Conservation (phyloP, 495 filamentous ascomycete species). For the Annulohypoxylon nitens region DNA sequence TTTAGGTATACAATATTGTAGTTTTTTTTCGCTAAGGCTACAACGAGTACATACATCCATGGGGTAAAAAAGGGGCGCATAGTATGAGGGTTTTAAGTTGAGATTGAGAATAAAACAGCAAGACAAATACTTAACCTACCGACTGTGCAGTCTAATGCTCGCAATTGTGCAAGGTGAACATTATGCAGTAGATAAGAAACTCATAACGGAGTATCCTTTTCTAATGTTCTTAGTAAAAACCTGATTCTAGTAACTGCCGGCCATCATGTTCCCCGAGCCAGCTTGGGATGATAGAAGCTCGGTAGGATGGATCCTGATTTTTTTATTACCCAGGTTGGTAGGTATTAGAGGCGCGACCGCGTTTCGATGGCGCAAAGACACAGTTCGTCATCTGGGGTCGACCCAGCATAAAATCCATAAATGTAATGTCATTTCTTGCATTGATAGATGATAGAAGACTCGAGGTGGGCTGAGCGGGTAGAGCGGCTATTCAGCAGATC, state of each 20-base stretch:
- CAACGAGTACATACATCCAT: conserved; percentile 8
- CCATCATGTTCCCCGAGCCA: conserved; percentile 16
- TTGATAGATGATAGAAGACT: conserved; percentile 24
- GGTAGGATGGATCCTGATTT: conserved; percentile 33
- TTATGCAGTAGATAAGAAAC: conserved; percentile 29
- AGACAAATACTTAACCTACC: neutral
- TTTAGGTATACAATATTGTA: conserved; percentile 7
- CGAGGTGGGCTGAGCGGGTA: conserved; percentile 37
- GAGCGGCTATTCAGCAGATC: conserved; percentile 37
- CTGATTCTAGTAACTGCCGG: conserved; percentile 33
- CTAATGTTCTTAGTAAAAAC: conserved; percentile 20
- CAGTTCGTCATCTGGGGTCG: conserved; percentile 35
- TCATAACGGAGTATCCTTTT: conserved; percentile 22
- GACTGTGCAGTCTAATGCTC: neutral
- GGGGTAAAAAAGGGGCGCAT: neutral
- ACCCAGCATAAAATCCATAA: conserved; percentile 25
- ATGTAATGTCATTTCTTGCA: conserved; percentile 28
- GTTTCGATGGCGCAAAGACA: conserved; percentile 36
- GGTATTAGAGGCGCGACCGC: conserved; percentile 43
- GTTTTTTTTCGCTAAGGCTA: conserved; percentile 12
- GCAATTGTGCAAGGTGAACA: conserved; percentile 24
- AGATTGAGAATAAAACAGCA: conserved; percentile 18
- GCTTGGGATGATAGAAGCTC: conserved; percentile 14
- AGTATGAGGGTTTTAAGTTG: conserved; percentile 22
- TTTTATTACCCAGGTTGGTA: conserved; percentile 38